Percentiles rank a stretch among this genome's conserved stretches.
phyloP scores from a whole-genome alignment of 2,329 filamentous ascomycete species.

The Monilinia fructicola region DNA sequence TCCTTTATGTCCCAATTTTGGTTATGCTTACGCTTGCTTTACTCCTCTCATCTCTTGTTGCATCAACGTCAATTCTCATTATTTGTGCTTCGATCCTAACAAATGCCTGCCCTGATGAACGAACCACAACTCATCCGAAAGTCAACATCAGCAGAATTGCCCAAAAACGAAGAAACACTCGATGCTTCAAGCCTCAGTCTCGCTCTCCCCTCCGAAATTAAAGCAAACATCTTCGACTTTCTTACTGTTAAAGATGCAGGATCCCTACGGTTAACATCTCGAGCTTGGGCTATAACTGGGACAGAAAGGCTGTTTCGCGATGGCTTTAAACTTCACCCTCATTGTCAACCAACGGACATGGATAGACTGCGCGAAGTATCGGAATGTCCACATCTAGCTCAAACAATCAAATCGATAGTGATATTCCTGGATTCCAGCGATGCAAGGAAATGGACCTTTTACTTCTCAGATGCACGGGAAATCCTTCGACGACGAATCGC shows the following conservation, averaged over 20 bases:
- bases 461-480: conserved; percentile 22
- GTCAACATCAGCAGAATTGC: background rate
- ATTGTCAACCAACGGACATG: conserved; percentile 20
- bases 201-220: conserved; percentile 12
- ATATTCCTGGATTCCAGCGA: conserved; percentile 23
- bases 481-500: conserved; percentile 16
- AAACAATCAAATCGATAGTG: conserved; percentile 16
- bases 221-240: conserved; percentile 10
- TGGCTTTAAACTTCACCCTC: conserved; percentile 23
- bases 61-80: conserved; percentile 5
- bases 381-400: conserved; percentile 12
- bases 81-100: conserved; percentile 10
- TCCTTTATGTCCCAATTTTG: conserved; percentile 5
- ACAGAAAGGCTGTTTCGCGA: conserved; percentile 17
- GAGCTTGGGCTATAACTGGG: conserved; percentile 17
- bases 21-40: background rate
- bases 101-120: conserved; percentile 11
- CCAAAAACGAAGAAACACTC: background rate
- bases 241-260: conserved; percentile 11
- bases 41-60: conserved; percentile 1
- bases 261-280: conserved; percentile 14
- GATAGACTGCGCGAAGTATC: conserved; percentile 8
- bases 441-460: conserved; percentile 21
- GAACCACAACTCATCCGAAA: background rate
- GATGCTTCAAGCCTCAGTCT: background rate